Conservation (phyloP, 352 stramenopile genomes). For the Globisporangium canariense region DNA sequence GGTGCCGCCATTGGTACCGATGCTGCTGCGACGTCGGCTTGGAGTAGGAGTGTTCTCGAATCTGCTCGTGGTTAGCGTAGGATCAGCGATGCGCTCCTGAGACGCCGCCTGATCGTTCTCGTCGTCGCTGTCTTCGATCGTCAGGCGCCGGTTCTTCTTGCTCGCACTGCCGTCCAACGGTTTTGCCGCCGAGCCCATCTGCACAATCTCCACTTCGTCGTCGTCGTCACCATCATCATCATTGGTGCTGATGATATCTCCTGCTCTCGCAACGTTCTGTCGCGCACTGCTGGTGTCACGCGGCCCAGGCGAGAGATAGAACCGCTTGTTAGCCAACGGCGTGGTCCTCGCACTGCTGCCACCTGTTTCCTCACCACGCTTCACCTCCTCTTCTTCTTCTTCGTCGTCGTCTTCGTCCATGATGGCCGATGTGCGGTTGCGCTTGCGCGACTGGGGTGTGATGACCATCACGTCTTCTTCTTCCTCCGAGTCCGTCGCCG, state of each 20-base stretch:
- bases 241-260: background rate
- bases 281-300: background rate
- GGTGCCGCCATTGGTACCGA: background rate
- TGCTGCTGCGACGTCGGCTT: slow-evolving; percentile 7
- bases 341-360: background rate
- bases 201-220: slow-evolving; percentile 56
- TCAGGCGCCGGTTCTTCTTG: slow-evolving; percentile 29
- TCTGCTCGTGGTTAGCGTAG: slow-evolving; percentile 5
- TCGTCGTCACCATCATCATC: slow-evolving; percentile 30
- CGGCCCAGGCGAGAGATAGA: background rate
- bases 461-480: slow-evolving; percentile 56
- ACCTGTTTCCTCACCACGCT: background rate
- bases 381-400: slow-evolving; percentile 6
- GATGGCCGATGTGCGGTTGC: slow-evolving; percentile 49
- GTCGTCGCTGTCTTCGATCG: slow-evolving; percentile 65
- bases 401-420: slow-evolving; percentile 39
- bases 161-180: slow-evolving; percentile 22
- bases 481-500: slow-evolving; percentile 42
- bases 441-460: slow-evolving; percentile 55
- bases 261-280: background rate
- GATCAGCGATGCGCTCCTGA: slow-evolving; percentile 4
- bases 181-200: slow-evolving; percentile 22
- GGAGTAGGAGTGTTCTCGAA: slow-evolving; percentile 1
- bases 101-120: slow-evolving; percentile 18
- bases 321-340: background rate